Percentiles rank a stretch among this genome's conserved stretches.
These are phyloP conservation scores for Arctium minus DNA, from an alignment of 129 eudicot genomes.

Conservation along the genomic window DNA sequence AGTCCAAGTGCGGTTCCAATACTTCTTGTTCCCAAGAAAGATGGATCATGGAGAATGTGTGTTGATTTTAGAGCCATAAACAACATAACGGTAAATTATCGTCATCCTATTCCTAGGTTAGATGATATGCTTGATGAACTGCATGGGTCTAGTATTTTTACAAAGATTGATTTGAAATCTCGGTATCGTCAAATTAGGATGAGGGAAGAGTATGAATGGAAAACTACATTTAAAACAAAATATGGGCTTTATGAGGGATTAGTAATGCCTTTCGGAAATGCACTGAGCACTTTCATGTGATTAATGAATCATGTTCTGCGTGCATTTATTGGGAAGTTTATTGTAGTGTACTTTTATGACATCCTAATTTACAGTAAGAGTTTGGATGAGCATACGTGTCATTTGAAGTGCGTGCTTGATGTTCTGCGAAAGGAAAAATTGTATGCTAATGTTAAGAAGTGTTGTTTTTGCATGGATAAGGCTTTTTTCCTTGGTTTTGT, in stretches of 20 bases:
- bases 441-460: too few relatives aligned
- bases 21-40: background rate
- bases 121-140: too few relatives aligned
- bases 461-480: too few relatives aligned
- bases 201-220: background rate
- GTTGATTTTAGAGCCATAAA: too few relatives aligned
- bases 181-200: too few relatives aligned
- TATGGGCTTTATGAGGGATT: background rate
- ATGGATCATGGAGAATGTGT: background rate
- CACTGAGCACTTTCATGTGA: background rate
- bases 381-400: background rate
- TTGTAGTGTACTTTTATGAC: background rate
- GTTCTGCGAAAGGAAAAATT: too few relatives aligned
- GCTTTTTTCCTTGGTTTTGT: too few relatives aligned
- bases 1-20: background rate
- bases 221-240: background rate
- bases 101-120: too few relatives aligned
- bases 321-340: background rate
- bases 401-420: background rate
- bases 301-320: background rate
- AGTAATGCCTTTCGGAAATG: too few relatives aligned
- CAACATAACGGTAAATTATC: too few relatives aligned
- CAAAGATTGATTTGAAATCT: too few relatives aligned
- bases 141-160: too few relatives aligned
- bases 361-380: background rate